These are phyloP conservation scores for Aureobasidium mangrovei DNA, from an alignment of 2,329 filamentous ascomycete species.

Conservation along the genomic window DNA sequence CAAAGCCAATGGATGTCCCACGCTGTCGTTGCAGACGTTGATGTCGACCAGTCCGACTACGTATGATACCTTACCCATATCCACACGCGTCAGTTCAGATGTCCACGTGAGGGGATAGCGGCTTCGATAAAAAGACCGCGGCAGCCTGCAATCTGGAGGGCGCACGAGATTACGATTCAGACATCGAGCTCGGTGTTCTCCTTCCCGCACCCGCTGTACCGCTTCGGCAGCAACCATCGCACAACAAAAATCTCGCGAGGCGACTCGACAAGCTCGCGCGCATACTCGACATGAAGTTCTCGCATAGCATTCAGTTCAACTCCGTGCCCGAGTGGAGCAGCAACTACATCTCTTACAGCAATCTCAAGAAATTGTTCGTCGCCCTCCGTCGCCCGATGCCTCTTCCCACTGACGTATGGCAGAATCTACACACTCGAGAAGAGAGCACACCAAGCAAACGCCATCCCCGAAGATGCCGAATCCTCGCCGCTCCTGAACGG, in stretches of 20 bases:
- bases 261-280: constrained; percentile 11
- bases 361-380: constrained; percentile 90
- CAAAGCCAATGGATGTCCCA: background rate
- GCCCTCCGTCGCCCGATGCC: background rate
- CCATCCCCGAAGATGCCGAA: constrained; percentile 60
- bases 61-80: background rate
- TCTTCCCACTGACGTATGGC: background rate
- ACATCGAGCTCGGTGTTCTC: constrained; percentile 11
- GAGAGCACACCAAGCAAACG: constrained; percentile 54
- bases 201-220: constrained; percentile 9
- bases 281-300: constrained; percentile 91
- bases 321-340: constrained; percentile 99
- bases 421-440: constrained; percentile 96
- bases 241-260: constrained; percentile 1
- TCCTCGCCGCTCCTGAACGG: constrained; percentile 69
- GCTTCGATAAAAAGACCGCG: background rate
- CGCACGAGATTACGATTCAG: constrained; percentile 3
- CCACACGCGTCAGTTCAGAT: background rate
- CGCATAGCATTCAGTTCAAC: constrained; percentile 98
- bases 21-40: background rate
- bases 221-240: constrained; percentile 1
- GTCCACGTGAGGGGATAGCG: constrained; percentile 8
- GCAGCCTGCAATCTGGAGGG: constrained; percentile 8
- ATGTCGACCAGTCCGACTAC: background rate
- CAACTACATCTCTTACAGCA: constrained; percentile 97